Percentiles rank a stretch among this genome's conserved stretches.
Conservation (phyloP, 176 grass and related monocot genomes). For the Phyllostachys edulis region DNA sequence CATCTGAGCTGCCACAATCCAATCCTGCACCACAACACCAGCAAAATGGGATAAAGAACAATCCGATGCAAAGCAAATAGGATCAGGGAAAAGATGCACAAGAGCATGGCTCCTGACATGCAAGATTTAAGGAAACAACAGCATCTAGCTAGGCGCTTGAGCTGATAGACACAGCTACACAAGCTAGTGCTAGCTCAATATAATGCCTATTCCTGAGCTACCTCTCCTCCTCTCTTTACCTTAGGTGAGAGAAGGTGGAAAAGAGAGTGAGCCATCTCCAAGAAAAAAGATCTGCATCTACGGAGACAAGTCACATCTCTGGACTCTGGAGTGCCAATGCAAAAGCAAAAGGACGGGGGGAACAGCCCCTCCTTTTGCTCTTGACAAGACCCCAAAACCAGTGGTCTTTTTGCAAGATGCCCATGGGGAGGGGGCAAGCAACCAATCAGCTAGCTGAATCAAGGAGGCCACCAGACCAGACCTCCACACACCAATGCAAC, state of each 20-base stretch:
- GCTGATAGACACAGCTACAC: neutral
- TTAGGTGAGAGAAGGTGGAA: conserved; percentile 14
- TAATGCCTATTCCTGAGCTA: neutral
- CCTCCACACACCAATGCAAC: neutral
- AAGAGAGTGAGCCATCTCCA: conserved; percentile 20
- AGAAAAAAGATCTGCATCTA: conserved; percentile 40
- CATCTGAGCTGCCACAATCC: conserved; percentile 38
- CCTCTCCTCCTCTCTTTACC: conserved; percentile 2
- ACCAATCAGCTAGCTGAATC: neutral
- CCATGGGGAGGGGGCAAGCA: conserved; percentile 17
- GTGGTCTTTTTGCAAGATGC: conserved; percentile 39
- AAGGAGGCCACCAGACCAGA: neutral
- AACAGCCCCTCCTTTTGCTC: conserved; percentile 41
- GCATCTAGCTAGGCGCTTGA: conserved; percentile 20
- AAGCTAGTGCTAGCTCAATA: neutral
- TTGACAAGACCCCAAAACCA: conserved; percentile 57
- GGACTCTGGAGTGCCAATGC: conserved; percentile 7
- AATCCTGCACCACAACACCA: conserved; percentile 44
- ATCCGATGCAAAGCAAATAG: neutral
- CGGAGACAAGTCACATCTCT: conserved; percentile 37
- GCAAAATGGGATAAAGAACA: conserved; percentile 13
- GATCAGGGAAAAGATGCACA: neutral
- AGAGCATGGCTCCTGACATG: conserved; percentile 33
- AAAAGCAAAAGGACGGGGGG: conserved; percentile 47
- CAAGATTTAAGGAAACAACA: conserved; percentile 38